Base-by-base conservation (phyloP, 1,284 basidiomycete genomes). In the Heterobasidion occidentale region DNA sequence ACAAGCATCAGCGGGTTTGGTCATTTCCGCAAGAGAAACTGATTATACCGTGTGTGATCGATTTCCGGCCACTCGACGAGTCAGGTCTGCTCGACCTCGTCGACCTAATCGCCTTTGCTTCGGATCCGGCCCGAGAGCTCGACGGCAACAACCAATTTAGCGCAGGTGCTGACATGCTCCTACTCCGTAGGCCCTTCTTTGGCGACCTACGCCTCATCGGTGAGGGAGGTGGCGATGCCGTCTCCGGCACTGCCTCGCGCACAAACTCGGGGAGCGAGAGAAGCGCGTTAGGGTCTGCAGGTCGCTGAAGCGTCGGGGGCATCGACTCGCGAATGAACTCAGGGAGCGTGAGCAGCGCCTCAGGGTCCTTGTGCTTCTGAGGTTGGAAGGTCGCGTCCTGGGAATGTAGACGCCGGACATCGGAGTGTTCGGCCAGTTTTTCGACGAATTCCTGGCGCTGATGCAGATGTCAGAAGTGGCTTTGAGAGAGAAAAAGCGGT, bases 371-470 rank as follows among this genome's bases (percentile, higher is more conserved):
- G 15, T 68, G 65, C 50, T 72, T 72, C 2, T 48, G 35, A 27
- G 63, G 55, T 12, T 60, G 56, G 54, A 61, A 81, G 65, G 51
- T 68, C 9, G 89, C 88, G 62, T 92, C 89, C 68, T 92, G 89
- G 9, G 77, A 77, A 58, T 85, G 84, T 45, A 91, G 71, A 53
- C 89, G 77, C 15, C 89, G 80, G 2, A 81, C 77, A 57, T 76
- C 74, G 0, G 89, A 86, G 65, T 90, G 88, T 42, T 77, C 72
- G 14, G 81, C 73, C 2, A 92, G 76, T 54, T 84, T 81, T 57
- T 86, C 83, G 2, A 90, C 83, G 64, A 91, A 90, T 15, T 79
- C 81, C 36, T 82, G 78, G 51, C 81, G 79, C 86, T 90, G 61
- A 38, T 6, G 34, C 7, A 38, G 44, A 9, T 19, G 33, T 50